These are phyloP conservation scores for Penicillium brasilianum DNA, from an alignment of 2,329 filamentous ascomycete species.

Conservation along the genomic window DNA sequence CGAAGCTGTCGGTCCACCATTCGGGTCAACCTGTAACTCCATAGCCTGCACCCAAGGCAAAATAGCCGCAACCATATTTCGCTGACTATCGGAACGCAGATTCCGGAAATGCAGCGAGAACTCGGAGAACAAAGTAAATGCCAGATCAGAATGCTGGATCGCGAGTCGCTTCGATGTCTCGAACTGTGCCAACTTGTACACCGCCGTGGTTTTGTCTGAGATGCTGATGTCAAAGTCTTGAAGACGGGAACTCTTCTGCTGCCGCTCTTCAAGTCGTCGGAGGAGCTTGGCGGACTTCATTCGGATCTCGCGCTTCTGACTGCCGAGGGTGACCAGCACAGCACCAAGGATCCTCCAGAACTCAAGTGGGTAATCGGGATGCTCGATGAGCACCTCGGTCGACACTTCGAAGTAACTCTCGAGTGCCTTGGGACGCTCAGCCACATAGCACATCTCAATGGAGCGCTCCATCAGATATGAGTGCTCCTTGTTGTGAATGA, in stretches of 20 bases:
- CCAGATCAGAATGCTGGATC: conserved; percentile 84
- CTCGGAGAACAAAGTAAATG: conserved; percentile 94
- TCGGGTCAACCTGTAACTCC: conserved; percentile 88
- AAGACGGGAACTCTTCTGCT: conserved; percentile 84
- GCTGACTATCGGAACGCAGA: conserved; percentile 78
- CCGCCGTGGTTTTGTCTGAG: conserved; percentile 95
- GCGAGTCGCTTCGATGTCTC: conserved; percentile 91
- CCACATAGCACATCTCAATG: conserved; percentile 86
- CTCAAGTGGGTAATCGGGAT: conserved; percentile 78
- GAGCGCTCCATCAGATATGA: conserved; percentile 85
- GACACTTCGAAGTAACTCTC: conserved; percentile 96
- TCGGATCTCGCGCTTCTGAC: conserved; percentile 84
- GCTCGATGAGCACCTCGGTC: conserved; percentile 81
- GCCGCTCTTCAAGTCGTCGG: conserved; percentile 79
- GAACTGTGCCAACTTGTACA: conserved; percentile 97
- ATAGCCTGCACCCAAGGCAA: conserved; percentile 96
- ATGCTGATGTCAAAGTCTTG: conserved; percentile 99
- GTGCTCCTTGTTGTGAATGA: conserved; percentile 87
- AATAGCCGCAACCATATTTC: conserved; percentile 92
- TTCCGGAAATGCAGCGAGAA: conserved; percentile 93
- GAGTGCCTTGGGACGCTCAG: conserved; percentile 78
- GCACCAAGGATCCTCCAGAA: conserved; percentile 92
- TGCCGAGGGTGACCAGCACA: conserved; percentile 89
- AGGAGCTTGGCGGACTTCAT: conserved; percentile 85
- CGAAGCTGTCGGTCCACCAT: conserved; percentile 84